These are phyloP conservation scores for Crotalaria pallida DNA, from an alignment of 306 rosid genomes.

Conservation along the genomic window DNA sequence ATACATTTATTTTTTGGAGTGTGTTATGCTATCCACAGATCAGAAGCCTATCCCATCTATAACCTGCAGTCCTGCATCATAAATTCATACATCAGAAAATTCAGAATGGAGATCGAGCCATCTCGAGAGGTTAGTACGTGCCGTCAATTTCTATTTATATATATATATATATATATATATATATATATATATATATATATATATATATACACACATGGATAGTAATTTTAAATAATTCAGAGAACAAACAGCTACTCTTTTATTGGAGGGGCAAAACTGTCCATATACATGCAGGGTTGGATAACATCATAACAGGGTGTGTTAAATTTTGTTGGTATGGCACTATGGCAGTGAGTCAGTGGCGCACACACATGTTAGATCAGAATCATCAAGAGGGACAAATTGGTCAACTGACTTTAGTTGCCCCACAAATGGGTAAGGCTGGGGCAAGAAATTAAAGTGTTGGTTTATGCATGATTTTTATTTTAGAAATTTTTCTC, in stretches of 20 bases:
- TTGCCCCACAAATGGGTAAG: constrained; percentile 1
- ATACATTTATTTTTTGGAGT: constrained; percentile 11
- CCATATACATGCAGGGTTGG: not conserved
- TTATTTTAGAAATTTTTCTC: not conserved
- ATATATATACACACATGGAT: too few relatives aligned
- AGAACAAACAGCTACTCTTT: too few relatives aligned
- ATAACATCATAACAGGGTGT: not conserved
- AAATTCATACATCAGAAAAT: not conserved
- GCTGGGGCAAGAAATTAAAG: constrained; percentile 15
- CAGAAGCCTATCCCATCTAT: constrained; percentile 10
- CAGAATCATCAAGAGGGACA: constrained; percentile 20
- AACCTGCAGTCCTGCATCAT: constrained; percentile 10
- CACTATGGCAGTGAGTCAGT: not conserved
- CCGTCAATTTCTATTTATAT: not conserved
- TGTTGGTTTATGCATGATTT: not conserved
- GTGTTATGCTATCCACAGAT: not conserved
- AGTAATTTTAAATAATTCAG: too few relatives aligned
- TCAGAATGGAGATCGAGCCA: not conserved
- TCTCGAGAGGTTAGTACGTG: not conserved
- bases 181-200: too few relatives aligned
- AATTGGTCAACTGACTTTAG: constrained; percentile 16
- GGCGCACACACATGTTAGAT: constrained; percentile 1
- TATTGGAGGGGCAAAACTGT: not conserved
- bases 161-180: too few relatives aligned
- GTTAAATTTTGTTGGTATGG: constrained; percentile 16